Conservation (phyloP, 1,139 yeast species). For the Pneumocystis carinii region DNA sequence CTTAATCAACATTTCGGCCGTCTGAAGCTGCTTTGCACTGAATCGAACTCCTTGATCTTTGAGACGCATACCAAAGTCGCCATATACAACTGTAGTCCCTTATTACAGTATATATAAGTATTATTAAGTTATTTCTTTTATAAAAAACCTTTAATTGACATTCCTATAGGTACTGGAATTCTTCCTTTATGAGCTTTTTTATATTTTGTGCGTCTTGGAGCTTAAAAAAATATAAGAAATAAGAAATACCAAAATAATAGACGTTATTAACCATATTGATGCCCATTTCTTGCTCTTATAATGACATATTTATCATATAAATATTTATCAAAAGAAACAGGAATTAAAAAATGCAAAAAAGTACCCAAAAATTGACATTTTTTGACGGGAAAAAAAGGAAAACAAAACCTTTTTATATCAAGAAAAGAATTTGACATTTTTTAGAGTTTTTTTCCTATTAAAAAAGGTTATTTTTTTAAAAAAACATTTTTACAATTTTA, state of each 20-base stretch:
- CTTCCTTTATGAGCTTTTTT: constrained; percentile 88
- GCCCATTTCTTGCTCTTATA: background rate
- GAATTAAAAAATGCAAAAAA: background rate
- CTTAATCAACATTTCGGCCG: constrained; percentile 76
- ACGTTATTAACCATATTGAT: background rate
- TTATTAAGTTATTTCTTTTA: background rate
- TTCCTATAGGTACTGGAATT: constrained; percentile 88
- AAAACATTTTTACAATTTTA: background rate
- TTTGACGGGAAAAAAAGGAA: background rate
- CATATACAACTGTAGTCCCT: constrained; percentile 71
- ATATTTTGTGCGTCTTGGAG: constrained; percentile 56
- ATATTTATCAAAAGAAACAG: background rate
- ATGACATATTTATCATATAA: background rate
- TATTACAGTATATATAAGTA: background rate
- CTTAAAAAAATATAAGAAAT: constrained; percentile 1
- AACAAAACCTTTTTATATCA: background rate
- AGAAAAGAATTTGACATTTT: background rate
- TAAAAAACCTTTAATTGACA: constrained; percentile 43
- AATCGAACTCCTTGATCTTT: constrained; percentile 75
- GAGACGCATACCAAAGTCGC: constrained; percentile 73
- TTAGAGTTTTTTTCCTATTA: background rate
- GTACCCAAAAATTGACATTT: background rate
- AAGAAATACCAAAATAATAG: background rate
- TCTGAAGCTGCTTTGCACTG: constrained; percentile 79
- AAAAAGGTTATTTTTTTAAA: background rate